Base-by-base conservation (phyloP, 2,329 filamentous ascomycete species). In the Aspergillus pseudoterreus region DNA sequence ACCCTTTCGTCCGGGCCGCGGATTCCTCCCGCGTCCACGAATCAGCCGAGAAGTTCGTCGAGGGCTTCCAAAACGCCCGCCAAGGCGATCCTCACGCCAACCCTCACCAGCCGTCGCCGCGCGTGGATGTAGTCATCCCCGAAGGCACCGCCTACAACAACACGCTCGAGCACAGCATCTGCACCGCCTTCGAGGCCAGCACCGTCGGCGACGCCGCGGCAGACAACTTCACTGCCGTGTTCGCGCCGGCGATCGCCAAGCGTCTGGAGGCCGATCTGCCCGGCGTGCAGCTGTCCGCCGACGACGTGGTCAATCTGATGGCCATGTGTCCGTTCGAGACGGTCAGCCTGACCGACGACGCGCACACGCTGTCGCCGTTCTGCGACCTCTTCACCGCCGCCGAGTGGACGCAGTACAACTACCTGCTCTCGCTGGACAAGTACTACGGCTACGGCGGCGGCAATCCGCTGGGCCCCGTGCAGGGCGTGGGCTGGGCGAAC, bases 241-340 rank as follows among this genome's bases (percentile, higher is more conserved):
- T 94, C 65, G 77, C 83, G 1, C 82, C 83, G 0, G 71, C 82
- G 0, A 88, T 96, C 32, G 79, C 80, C n/a, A 69, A 77, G 2
- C 83, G 89, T 6, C 71, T 96, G 38, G 90, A 92, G 64, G 62
- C 72, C 12, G 82, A 86, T 54, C 76, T 96, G 0, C 79, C 79
- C 0, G 87, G 87, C 2, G 84, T 82, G 4, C 83, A 87, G 54
- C 68, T 96, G 39, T 82, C 80, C 2, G 65, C 77, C 11, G 63
- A 74, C 1, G 84, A 92, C 32, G 82, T 84, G 1, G 75, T 91
- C 51, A 81, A 80, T 51, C 67, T 96, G 32, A 96, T 96, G 90
- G 90, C 96, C 62, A 77, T 96, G 54, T 96, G 92, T 63, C 86
- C 92, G 0, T 96, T 90, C 72, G 81, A 87, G 59, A 92, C 89